phyloP scores from a whole-genome alignment of 2,329 filamentous ascomycete species.

The Triangularia verruculosa region DNA sequence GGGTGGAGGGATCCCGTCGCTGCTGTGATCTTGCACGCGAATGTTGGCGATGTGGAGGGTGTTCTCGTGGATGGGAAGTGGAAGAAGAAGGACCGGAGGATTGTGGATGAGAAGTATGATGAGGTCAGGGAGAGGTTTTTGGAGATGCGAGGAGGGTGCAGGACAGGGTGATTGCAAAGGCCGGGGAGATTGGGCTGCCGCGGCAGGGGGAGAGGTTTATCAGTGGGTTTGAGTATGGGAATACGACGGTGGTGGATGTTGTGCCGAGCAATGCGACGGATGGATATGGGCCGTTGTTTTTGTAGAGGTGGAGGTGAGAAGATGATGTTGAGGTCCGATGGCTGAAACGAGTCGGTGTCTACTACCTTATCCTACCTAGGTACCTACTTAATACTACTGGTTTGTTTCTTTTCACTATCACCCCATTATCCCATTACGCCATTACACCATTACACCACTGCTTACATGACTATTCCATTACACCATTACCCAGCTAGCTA shows the following conservation, averaged over 20 bases:
- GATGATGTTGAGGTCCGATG: neutral
- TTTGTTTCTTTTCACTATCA: no score
- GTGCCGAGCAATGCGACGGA: neutral
- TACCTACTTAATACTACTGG: no score
- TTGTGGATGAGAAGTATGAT: conserved; percentile 29
- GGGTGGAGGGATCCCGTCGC: conserved; percentile 56
- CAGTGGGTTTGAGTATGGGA: neutral
- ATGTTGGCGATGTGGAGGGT: conserved; percentile 49
- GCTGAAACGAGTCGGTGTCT: no score
- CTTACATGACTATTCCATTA: no score
- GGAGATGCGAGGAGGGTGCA: conserved; percentile 35
- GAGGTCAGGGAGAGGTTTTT: conserved; percentile 35
- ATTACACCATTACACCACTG: no score
- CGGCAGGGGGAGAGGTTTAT: neutral
- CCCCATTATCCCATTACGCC: no score
- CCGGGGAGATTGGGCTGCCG: neutral
- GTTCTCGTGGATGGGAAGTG: conserved; percentile 49
- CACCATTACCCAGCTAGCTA: no score
- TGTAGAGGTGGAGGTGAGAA: neutral
- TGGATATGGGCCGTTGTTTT: neutral
- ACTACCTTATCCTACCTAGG: no score
- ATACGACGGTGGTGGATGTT: neutral
- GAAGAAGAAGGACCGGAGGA: conserved; percentile 43
- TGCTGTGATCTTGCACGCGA: conserved; percentile 54
- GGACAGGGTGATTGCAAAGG: conserved; percentile 1